A percentile compares a stretch with the other conserved stretches of the same genome.
Evolutionary conservation across 208 protist genomes (phyloP).

Genomic region (Histomonas meleagridis): DNA sequence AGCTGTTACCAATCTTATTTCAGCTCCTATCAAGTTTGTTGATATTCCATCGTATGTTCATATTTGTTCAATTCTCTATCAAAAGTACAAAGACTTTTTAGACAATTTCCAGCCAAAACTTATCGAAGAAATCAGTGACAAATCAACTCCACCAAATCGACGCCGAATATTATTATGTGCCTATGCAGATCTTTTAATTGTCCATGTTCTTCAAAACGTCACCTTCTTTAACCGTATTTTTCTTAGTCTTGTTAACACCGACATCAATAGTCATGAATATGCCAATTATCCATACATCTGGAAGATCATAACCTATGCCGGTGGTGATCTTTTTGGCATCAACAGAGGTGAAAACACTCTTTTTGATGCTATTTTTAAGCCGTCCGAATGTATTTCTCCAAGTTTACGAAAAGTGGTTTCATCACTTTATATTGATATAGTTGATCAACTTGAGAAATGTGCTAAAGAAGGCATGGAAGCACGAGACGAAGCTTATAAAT

Average conservation of each 20-base stretch:
- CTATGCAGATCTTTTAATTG: neutral
- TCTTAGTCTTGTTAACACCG: neutral
- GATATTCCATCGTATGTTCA: neutral
- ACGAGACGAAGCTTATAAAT: neutral
- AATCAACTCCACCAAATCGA: neutral
- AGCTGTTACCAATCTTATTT: neutral
- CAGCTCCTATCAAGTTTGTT: neutral
- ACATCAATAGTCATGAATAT: neutral
- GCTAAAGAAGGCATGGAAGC: neutral
- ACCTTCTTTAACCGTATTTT: neutral
- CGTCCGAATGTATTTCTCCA: neutral
- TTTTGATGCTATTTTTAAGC: neutral
- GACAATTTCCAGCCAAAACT: neutral
- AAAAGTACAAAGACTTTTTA: neutral
- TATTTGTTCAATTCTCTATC: neutral
- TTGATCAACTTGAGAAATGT: neutral
- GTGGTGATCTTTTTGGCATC: constrained; percentile 28
- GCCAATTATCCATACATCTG: neutral
- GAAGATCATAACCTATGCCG: neutral
- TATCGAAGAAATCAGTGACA: neutral
- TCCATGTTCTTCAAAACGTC: neutral
- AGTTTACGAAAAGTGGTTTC: neutral
- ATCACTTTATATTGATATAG: neutral
- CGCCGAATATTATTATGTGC: neutral
- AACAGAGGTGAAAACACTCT: neutral